Percentiles rank a stretch among this genome's conserved stretches.
Evolutionary conservation across 1,139 yeast species (phyloP).

Genomic region (Yamadazyma conglobata): DNA sequence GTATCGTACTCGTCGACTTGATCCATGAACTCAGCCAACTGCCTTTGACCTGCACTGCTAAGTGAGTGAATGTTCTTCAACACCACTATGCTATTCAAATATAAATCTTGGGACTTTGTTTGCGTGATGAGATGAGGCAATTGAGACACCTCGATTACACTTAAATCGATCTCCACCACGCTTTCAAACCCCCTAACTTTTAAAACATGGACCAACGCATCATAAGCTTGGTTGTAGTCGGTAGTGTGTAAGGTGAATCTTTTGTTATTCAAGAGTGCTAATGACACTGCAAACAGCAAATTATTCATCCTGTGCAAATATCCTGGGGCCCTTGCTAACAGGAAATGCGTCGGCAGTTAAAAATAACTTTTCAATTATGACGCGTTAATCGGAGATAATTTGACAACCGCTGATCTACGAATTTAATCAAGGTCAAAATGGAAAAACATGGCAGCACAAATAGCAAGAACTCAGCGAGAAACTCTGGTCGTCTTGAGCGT

Average conservation of each 20-base stretch:
- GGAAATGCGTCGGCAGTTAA: too few relatives aligned
- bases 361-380: too few relatives aligned
- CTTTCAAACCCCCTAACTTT: not conserved
- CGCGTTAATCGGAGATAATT: too few relatives aligned
- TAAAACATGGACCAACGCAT: not conserved
- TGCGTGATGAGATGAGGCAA: not conserved
- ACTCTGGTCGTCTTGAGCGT: too few relatives aligned
- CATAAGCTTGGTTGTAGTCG: not conserved
- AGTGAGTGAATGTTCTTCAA: conserved; percentile 16
- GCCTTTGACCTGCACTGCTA: conserved; percentile 19
- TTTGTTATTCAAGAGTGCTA: conserved; percentile 21
- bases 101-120: not conserved
- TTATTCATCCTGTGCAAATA: conserved; percentile 20
- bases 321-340: too few relatives aligned
- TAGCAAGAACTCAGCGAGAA: too few relatives aligned
- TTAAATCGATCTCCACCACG: conserved; percentile 2
- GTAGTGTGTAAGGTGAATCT: conserved; percentile 22
- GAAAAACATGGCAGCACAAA: too few relatives aligned
- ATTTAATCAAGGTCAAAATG: too few relatives aligned
- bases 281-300: conserved; percentile 24
- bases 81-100: conserved; percentile 7
- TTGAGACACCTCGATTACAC: not conserved
- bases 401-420: too few relatives aligned
- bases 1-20: conserved; percentile 32
- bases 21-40: conserved; percentile 26